Evolutionary conservation across 805 yeast genomes (phyloP).

Genomic region (Starmerella geochares): DNA sequence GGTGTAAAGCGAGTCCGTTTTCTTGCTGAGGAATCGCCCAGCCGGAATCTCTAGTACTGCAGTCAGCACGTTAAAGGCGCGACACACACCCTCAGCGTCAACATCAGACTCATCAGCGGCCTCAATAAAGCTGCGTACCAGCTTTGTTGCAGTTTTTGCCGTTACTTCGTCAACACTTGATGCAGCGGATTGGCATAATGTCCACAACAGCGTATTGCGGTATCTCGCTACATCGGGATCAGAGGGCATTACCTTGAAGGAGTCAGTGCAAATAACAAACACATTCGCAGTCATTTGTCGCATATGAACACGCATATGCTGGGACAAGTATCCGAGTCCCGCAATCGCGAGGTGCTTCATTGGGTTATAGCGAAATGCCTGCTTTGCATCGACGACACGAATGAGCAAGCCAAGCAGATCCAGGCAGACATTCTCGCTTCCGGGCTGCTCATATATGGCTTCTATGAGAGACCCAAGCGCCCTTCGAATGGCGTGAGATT

Average conservation of each 20-base stretch:
- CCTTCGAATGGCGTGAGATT: conserved; percentile 21
- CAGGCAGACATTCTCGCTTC: conserved; percentile 12
- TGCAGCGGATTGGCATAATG: conserved; percentile 18
- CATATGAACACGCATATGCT: conserved; percentile 12
- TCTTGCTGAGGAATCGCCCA: conserved; percentile 8
- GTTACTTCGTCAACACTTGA: conserved; percentile 29
- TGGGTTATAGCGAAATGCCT: conserved; percentile 18
- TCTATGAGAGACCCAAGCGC: conserved; percentile 23
- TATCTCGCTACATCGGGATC: conserved; percentile 13
- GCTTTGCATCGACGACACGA: conserved; percentile 21
- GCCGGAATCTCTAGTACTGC: conserved; percentile 20
- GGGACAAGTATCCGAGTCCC: conserved; percentile 20
- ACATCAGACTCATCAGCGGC: conserved; percentile 27
- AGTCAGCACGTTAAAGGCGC: conserved; percentile 27
- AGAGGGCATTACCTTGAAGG: conserved; percentile 16
- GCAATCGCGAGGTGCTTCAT: conserved; percentile 25
- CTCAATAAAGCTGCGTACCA: conserved; percentile 24
- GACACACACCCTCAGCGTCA: conserved; percentile 26
- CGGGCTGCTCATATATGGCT: conserved; percentile 13
- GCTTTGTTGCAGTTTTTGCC: conserved; percentile 30
- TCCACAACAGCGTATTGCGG: conserved; percentile 22
- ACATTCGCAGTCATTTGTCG: conserved; percentile 22
- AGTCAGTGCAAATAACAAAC: conserved; percentile 21
- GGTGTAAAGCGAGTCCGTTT: conserved; percentile 25
- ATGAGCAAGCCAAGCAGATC: conserved; percentile 21